Conservation (phyloP, 208 protist genomes). For the Acanthamoeba culbertsoni region DNA sequence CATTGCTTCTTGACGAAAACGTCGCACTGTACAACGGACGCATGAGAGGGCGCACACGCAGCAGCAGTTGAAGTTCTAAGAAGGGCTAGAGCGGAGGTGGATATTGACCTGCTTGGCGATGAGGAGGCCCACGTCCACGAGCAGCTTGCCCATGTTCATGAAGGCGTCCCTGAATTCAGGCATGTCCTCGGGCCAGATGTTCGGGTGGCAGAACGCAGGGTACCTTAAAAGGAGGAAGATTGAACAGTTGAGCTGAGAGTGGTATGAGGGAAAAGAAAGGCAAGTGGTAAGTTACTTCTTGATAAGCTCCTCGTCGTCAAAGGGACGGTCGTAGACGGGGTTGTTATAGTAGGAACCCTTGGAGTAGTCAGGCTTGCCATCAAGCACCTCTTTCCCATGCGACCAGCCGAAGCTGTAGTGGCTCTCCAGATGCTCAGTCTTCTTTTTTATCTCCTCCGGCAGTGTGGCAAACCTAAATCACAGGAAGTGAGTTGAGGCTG, state of each 20-base stretch:
- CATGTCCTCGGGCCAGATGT: slow-evolving; percentile 83
- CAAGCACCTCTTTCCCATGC: slow-evolving; percentile 74
- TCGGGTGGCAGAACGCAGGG: slow-evolving; percentile 70
- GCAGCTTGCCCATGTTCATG: slow-evolving; percentile 76
- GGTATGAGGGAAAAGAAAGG: neutral
- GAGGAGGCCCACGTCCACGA: slow-evolving; percentile 74
- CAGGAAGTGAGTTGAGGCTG: neutral
- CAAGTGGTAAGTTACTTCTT: neutral
- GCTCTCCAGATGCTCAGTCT: slow-evolving; percentile 63
- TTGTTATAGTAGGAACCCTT: slow-evolving; percentile 83
- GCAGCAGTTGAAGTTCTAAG: neutral
- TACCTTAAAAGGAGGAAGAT: neutral
- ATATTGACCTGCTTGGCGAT: slow-evolving; percentile 76
- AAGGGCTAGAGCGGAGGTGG: neutral
- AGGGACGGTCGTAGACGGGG: slow-evolving; percentile 77
- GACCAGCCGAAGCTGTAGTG: slow-evolving; percentile 75
- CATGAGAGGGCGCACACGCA: neutral
- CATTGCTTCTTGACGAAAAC: slow-evolving; percentile 2
- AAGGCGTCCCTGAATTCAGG: slow-evolving; percentile 74
- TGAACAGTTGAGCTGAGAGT: neutral
- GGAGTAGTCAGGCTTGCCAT: slow-evolving; percentile 64
- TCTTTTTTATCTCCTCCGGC: slow-evolving; percentile 71
- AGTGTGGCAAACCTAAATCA: slow-evolving; percentile 57
- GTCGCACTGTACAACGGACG: neutral
- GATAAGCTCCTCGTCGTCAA: slow-evolving; percentile 72